Percentiles rank a stretch among this genome's conserved stretches.
Evolutionary conservation across 2,329 filamentous ascomycete species (phyloP).

Genomic region (Ascochyta pisi): DNA sequence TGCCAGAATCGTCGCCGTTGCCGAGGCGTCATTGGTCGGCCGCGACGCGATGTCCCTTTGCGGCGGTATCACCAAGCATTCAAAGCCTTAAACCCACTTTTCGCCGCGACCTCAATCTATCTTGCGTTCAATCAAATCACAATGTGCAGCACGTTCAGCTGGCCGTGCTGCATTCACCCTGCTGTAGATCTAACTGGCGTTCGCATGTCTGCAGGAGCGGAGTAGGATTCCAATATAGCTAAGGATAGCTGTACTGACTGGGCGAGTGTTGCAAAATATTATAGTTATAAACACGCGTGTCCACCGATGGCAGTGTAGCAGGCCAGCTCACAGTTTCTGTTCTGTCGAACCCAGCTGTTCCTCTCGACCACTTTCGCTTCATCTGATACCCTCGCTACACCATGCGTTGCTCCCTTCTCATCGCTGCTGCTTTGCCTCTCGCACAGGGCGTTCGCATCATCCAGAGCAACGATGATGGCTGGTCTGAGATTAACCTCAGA

Average conservation of each 20-base stretch:
- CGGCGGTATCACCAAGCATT: slow-evolving; percentile 32
- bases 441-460: slow-evolving; percentile 50
- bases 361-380: not conserved
- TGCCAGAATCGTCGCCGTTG: slow-evolving; percentile 28
- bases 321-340: not conserved
- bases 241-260: slow-evolving; percentile 4
- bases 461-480: slow-evolving; percentile 75
- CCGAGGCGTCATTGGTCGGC: slow-evolving; percentile 24
- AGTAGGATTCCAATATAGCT: slow-evolving; percentile 3
- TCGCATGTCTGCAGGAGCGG: slow-evolving; percentile 5
- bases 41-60: slow-evolving; percentile 16
- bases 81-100: slow-evolving; percentile 28
- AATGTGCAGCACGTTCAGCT: slow-evolving; percentile 27
- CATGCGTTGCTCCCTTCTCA: slow-evolving; percentile 37
- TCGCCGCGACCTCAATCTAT: slow-evolving; percentile 33
- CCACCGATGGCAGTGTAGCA: not conserved
- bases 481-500: slow-evolving; percentile 73
- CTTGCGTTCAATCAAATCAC: slow-evolving; percentile 35
- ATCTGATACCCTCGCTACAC: slow-evolving; percentile 5
- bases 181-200: slow-evolving; percentile 2
- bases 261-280: not conserved
- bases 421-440: slow-evolving; percentile 35
- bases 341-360: not conserved
- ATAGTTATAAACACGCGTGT: slow-evolving; percentile 19
- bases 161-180: slow-evolving; percentile 10